phyloP scores from a whole-genome alignment of 2,329 filamentous ascomycete species.

The Pseudocercospora crystallina region DNA sequence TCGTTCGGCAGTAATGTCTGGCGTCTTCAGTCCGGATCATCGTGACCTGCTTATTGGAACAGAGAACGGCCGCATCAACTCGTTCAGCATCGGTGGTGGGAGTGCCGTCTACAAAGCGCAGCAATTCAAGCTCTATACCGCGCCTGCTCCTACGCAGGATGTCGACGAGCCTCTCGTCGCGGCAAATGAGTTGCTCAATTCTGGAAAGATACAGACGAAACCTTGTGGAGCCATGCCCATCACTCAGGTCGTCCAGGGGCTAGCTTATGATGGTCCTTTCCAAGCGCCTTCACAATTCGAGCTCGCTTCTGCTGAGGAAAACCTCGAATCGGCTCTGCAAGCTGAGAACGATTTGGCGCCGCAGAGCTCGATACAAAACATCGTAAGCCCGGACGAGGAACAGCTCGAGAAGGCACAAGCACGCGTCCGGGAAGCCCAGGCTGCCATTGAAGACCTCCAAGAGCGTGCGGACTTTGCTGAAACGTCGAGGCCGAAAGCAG shows the following conservation, averaged over 20 bases:
- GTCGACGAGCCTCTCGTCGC: slow-evolving; percentile 19
- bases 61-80: slow-evolving; percentile 54
- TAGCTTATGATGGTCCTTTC: slow-evolving; percentile 43
- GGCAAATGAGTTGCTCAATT: slow-evolving; percentile 33
- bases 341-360: slow-evolving; percentile 8
- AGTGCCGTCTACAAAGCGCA: slow-evolving; percentile 6
- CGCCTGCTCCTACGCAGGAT: slow-evolving; percentile 7
- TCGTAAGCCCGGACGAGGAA: background rate
- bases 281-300: slow-evolving; percentile 19
- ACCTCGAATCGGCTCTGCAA: slow-evolving; percentile 25
- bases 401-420: slow-evolving; percentile 6
- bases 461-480: slow-evolving; percentile 10
- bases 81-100: slow-evolving; percentile 46
- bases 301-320: slow-evolving; percentile 30
- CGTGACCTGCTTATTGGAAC: slow-evolving; percentile 59
- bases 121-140: slow-evolving; percentile 26
- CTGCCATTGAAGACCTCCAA: slow-evolving; percentile 13
- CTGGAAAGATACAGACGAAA: slow-evolving; percentile 35
- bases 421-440: slow-evolving; percentile 14
- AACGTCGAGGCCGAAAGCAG: slow-evolving; percentile 10
- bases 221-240: slow-evolving; percentile 46
- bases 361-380: background rate
- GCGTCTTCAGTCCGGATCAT: slow-evolving; percentile 56
- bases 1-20: slow-evolving; percentile 58
- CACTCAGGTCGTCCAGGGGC: slow-evolving; percentile 48